Conservation (phyloP, 2,329 filamentous ascomycete species). For the Bipolaris cookei region DNA sequence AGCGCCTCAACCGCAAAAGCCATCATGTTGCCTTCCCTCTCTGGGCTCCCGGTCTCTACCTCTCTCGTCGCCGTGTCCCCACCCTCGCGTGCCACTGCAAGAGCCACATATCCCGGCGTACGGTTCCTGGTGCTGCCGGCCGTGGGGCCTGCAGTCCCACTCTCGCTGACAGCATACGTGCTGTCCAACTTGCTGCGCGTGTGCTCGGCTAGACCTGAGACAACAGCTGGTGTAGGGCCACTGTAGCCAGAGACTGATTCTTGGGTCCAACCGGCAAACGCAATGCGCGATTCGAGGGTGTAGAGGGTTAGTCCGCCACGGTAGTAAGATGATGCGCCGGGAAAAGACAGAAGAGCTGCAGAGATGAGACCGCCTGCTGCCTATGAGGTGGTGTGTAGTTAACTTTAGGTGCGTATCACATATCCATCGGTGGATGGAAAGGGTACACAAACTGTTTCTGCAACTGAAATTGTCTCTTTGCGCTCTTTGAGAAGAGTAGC, state of each 20-base stretch:
- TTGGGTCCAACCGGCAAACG: slow-evolving; percentile 67
- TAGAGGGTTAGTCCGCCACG: slow-evolving; percentile 68
- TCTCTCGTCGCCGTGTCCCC: slow-evolving; percentile 62
- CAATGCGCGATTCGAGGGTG: slow-evolving; percentile 63
- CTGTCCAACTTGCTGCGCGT: slow-evolving; percentile 61
- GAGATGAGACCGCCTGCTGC: slow-evolving; percentile 69
- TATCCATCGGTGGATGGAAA: neutral
- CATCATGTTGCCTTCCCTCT: slow-evolving; percentile 68
- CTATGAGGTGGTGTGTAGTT: slow-evolving; percentile 36
- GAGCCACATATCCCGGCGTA: slow-evolving; percentile 67
- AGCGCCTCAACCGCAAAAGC: slow-evolving; percentile 65
- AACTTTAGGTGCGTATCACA: neutral
- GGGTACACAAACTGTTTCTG: slow-evolving; percentile 60
- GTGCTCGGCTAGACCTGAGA: slow-evolving; percentile 62
- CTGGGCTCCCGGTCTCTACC: slow-evolving; percentile 61
- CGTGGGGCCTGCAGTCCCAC: slow-evolving; percentile 69
- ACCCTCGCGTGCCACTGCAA: slow-evolving; percentile 64
- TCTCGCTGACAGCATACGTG: slow-evolving; percentile 66
- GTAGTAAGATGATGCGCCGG: slow-evolving; percentile 65
- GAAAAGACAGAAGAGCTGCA: slow-evolving; percentile 62
- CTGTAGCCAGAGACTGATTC: slow-evolving; percentile 59
- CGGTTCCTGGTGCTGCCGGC: slow-evolving; percentile 62
- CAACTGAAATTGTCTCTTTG: slow-evolving; percentile 65
- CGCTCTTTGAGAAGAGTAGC: slow-evolving; percentile 60
- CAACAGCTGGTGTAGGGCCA: slow-evolving; percentile 66